Conservation (phyloP, 2,329 filamentous ascomycete species). For the Boeremia lycopersici region DNA sequence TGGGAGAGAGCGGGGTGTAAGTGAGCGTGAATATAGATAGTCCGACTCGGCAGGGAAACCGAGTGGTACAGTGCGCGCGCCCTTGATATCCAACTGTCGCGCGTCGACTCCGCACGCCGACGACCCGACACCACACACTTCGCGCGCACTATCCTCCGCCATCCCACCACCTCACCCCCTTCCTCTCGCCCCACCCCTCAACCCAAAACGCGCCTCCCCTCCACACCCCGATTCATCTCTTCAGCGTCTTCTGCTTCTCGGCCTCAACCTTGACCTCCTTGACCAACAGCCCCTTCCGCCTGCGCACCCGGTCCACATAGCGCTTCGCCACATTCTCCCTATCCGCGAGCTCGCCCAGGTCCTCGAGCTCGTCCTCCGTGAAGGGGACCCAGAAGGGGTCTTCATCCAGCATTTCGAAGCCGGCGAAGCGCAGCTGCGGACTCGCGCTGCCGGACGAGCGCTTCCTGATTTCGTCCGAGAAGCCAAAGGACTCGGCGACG, state of each 20-base stretch:
- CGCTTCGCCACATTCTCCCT: slow-evolving; percentile 93
- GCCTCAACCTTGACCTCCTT: slow-evolving; percentile 76
- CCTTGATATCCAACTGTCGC: no score
- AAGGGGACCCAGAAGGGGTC: slow-evolving; percentile 98
- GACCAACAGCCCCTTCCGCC: slow-evolving; percentile 85
- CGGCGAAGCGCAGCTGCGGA: slow-evolving; percentile 90
- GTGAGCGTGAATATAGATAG: no score
- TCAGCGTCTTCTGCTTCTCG: slow-evolving; percentile 85
- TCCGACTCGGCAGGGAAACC: no score
- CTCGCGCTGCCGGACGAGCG: slow-evolving; percentile 87
- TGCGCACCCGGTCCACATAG: slow-evolving; percentile 90
- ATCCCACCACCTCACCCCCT: slow-evolving; percentile 10
- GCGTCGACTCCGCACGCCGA: no score
- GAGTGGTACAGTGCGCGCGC: no score
- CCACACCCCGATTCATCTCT: slow-evolving; percentile 53
- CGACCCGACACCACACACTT: no score
- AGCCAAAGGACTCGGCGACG: slow-evolving; percentile 94
- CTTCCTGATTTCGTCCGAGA: slow-evolving; percentile 95
- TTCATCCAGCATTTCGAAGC: slow-evolving; percentile 90
- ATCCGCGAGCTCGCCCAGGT: slow-evolving; percentile 91
- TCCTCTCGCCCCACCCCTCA: slow-evolving; percentile 1
- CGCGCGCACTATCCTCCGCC: neutral
- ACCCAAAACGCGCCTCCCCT: slow-evolving; percentile 14
- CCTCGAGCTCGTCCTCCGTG: slow-evolving; percentile 95
- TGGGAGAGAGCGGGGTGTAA: no score